A percentile compares a stretch with the other conserved stretches of the same genome.
Evolutionary conservation across 805 yeast genomes (phyloP).

Genomic region (Metschnikowia chrysomelidarum): DNA sequence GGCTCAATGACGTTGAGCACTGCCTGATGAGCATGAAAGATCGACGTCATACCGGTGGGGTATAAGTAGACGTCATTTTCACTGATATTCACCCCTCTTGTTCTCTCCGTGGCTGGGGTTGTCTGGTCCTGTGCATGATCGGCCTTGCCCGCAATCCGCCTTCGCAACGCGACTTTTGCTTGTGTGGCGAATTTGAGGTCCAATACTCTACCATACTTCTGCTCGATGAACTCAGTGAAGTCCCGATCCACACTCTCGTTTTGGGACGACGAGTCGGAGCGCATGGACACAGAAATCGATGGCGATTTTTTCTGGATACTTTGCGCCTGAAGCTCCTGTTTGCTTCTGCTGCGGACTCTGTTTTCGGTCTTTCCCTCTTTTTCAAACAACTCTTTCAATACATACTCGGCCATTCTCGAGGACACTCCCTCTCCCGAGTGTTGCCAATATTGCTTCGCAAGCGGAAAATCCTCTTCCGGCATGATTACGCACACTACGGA

Average conservation of each 20-base stretch:
- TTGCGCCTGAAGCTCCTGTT: constrained; percentile 37
- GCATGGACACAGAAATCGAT: constrained; percentile 28
- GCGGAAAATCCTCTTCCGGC: constrained; percentile 51
- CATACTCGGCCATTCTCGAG: constrained; percentile 84
- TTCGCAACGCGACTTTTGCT: constrained; percentile 71
- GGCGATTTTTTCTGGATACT: constrained; percentile 33
- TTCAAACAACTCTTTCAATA: constrained; percentile 55
- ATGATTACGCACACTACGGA: constrained; percentile 79
- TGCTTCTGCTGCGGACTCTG: constrained; percentile 19
- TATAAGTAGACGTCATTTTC: constrained; percentile 77
- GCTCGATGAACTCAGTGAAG: constrained; percentile 71
- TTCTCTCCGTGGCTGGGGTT: constrained; percentile 21
- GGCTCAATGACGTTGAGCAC: constrained; percentile 27
- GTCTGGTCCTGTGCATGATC: constrained; percentile 38
- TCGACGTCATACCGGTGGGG: constrained; percentile 92
- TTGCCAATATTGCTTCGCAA: constrained; percentile 93
- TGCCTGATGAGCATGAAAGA: constrained; percentile 75
- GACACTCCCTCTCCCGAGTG: constrained; percentile 97
- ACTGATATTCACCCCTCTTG: constrained; percentile 32
- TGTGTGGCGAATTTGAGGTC: constrained; percentile 72
- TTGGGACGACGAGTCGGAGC: constrained; percentile 21
- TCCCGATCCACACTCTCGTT: constrained; percentile 46
- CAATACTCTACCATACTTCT: constrained; percentile 85
- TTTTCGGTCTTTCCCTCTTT: constrained; percentile 16
- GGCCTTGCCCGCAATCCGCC: constrained; percentile 70